Conservation (phyloP, 768 basidiomycete genomes). For the Aureoboletus auriporus region DNA sequence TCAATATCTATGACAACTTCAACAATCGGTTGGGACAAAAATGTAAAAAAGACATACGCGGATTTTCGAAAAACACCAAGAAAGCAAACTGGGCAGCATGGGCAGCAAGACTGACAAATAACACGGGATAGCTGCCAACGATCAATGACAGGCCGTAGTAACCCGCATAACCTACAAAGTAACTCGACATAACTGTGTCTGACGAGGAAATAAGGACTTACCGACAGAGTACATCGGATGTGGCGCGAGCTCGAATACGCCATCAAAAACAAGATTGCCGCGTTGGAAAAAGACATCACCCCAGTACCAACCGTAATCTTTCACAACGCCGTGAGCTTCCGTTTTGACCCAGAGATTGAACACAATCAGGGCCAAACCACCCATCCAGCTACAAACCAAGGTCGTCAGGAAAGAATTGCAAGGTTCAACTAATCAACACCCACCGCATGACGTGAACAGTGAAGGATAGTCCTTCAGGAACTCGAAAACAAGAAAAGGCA, state of each 20-base stretch:
- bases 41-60: constrained; percentile 56
- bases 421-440: constrained; percentile 11
- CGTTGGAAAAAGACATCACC: constrained; percentile 91
- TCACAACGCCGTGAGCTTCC: constrained; percentile 95
- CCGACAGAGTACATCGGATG: constrained; percentile 96
- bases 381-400: constrained; percentile 63
- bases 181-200: neutral
- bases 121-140: constrained; percentile 81
- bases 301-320: constrained; percentile 99
- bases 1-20: constrained; percentile 66
- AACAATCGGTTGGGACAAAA: neutral
- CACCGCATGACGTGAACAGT: constrained; percentile 76
- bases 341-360: constrained; percentile 99
- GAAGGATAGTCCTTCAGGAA: constrained; percentile 72
- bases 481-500: constrained; percentile 87
- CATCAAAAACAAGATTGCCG: constrained; percentile 93
- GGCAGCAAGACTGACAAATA: constrained; percentile 90
- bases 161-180: constrained; percentile 75
- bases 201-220: constrained; percentile 18
- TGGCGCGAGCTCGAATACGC: constrained; percentile 91
- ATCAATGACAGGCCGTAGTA: constrained; percentile 95
- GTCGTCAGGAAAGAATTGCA: constrained; percentile 2
- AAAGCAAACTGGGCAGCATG: constrained; percentile 98
- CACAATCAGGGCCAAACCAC: constrained; percentile 77
- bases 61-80: constrained; percentile 93